phyloP scores from a whole-genome alignment of 2,329 filamentous ascomycete species.

The Purpureocillium lavendulum region DNA sequence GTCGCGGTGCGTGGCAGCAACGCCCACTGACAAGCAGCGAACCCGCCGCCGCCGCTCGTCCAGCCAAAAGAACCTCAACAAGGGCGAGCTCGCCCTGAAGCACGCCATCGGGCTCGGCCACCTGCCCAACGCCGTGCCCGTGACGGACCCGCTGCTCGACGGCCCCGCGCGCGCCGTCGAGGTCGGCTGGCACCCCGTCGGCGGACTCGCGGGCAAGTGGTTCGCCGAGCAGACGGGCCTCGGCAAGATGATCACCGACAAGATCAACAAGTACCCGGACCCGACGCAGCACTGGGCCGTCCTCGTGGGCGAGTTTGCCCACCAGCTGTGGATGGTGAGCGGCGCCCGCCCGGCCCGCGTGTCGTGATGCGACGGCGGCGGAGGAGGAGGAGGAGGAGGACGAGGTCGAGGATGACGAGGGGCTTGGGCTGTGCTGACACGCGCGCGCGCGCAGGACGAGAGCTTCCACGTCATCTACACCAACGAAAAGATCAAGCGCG shows the following conservation, averaged over 20 bases:
- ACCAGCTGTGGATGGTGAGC: conserved; percentile 52
- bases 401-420: no score
- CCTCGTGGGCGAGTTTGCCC: conserved; percentile 44
- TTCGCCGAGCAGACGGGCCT: conserved; percentile 47
- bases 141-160: conserved; percentile 17
- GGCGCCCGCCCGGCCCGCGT: background rate
- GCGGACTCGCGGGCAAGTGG: conserved; percentile 47
- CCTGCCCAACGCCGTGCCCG: conserved; percentile 22
- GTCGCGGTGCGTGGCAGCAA: no score
- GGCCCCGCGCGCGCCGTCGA: conserved; percentile 30
- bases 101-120: conserved; percentile 23
- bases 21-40: no score
- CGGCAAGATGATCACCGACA: conserved; percentile 47
- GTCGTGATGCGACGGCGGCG: no score
- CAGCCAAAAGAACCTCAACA: conserved; percentile 22
- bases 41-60: no score
- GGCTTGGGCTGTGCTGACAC: no score
- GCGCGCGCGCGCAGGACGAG: conserved; percentile 37
- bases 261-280: conserved; percentile 45
- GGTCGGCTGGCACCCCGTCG: conserved; percentile 52
- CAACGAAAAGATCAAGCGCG: conserved; percentile 35
- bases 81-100: conserved; percentile 26
- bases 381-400: no score
- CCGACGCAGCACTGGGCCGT: conserved; percentile 54
- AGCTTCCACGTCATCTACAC: conserved; percentile 48